These are phyloP conservation scores for Silene noctiflora DNA, from an alignment of 179 eudicot genomes.

Conservation along the genomic window DNA sequence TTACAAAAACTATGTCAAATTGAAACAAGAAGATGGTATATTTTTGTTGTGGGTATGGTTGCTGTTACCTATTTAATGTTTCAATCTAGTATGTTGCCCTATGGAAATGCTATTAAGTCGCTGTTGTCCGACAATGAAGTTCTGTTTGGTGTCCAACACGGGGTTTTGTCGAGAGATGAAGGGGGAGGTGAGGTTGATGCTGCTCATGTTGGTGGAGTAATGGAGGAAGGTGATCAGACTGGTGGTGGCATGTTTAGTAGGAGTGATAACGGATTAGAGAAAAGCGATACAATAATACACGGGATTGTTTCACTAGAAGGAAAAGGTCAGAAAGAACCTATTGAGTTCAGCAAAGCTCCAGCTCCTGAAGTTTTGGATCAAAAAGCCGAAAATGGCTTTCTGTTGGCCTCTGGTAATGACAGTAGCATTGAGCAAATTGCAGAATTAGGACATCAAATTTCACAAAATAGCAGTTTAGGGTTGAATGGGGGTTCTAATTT, in stretches of 20 bases:
- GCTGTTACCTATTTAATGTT: conserved; percentile 59
- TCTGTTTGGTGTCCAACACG: conserved; percentile 15
- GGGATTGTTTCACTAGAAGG: conserved; percentile 14
- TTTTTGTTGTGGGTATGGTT: conserved; percentile 50
- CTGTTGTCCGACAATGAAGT: conserved; percentile 38
- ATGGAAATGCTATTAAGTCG: conserved; percentile 49
- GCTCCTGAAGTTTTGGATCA: conserved; percentile 12
- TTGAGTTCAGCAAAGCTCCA: neutral
- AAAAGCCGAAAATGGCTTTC: neutral
- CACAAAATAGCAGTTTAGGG: conserved; percentile 19
- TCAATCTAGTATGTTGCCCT: conserved; percentile 58
- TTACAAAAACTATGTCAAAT: conserved; percentile 42
- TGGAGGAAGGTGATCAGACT: neutral
- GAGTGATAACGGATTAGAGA: conserved; percentile 15
- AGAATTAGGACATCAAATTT: conserved; percentile 19
- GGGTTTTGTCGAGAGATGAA: conserved; percentile 16
- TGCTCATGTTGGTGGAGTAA: conserved; percentile 16
- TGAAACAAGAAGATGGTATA: conserved; percentile 53
- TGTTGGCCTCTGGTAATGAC: neutral
- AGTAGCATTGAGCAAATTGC: conserved; percentile 20
- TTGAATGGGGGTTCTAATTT: conserved; percentile 17
- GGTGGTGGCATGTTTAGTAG: conserved; percentile 14
- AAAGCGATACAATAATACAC: neutral
- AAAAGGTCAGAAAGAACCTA: neutral
- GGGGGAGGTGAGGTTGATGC: conserved; percentile 13